Percentiles rank a stretch among this genome's conserved stretches.
These are phyloP conservation scores for Gnaphalium uliginosum DNA, from an alignment of 129 eudicot species.

Conservation along the genomic window DNA sequence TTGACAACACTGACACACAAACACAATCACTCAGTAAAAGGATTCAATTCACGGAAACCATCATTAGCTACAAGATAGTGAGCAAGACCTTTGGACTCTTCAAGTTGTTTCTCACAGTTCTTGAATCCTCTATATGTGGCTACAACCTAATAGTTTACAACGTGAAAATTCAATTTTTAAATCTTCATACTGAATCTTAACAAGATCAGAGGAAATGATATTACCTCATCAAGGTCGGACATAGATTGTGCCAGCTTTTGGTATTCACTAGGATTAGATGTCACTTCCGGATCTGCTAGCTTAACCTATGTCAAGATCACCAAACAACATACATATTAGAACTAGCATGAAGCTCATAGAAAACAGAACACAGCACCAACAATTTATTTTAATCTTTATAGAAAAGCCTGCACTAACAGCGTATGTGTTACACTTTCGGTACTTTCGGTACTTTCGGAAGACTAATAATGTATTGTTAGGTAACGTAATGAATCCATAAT, in stretches of 20 bases:
- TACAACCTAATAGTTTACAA: slow-evolving; percentile 68
- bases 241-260: slow-evolving; percentile 88
- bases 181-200: not conserved
- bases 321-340: slow-evolving; percentile 8
- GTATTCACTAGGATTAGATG: slow-evolving; percentile 90
- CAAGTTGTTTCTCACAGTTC: slow-evolving; percentile 87
- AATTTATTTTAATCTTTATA: too few relatives aligned
- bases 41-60: not conserved
- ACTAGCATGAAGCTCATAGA: slow-evolving; percentile 14
- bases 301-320: slow-evolving; percentile 52
- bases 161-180: slow-evolving; percentile 18
- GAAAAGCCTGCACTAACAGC: not conserved
- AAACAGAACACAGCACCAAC: not conserved
- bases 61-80: slow-evolving; percentile 1
- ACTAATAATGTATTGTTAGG: not conserved
- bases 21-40: slow-evolving; percentile 13
- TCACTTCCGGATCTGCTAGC: slow-evolving; percentile 95
- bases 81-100: slow-evolving; percentile 86
- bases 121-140: slow-evolving; percentile 72
- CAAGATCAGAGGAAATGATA: not conserved
- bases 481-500: not conserved
- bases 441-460: slow-evolving; percentile 1
- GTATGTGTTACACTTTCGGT: slow-evolving; percentile 2
- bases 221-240: slow-evolving; percentile 91
- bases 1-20: slow-evolving; percentile 59